phyloP scores from a whole-genome alignment of 805 yeast species.

The Wickerhamiella alocasiicola region DNA sequence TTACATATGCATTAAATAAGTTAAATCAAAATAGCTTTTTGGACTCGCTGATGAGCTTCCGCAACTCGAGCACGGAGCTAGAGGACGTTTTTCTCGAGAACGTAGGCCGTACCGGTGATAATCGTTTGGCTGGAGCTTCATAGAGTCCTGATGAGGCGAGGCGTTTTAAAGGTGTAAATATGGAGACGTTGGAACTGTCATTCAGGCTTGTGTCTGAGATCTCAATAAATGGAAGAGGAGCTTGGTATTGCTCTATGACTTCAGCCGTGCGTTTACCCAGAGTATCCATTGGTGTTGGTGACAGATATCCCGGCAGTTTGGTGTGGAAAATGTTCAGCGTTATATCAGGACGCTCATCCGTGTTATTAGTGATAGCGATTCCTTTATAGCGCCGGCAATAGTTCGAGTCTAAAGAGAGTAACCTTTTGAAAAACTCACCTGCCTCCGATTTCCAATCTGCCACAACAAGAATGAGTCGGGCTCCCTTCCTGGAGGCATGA shows the following conservation, averaged over 20 bases:
- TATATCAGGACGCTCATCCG: background rate
- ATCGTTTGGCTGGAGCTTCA: background rate
- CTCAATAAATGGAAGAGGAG: background rate
- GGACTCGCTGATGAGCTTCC: background rate
- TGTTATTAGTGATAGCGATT: background rate
- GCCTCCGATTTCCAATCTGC: slow-evolving; percentile 6
- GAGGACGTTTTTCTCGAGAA: background rate
- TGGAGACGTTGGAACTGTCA: slow-evolving; percentile 1
- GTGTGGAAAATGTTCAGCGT: background rate
- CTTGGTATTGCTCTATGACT: background rate
- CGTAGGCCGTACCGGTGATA: background rate
- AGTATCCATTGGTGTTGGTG: background rate
- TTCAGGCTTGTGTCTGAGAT: background rate
- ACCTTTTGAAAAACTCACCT: background rate
- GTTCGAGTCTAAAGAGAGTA: background rate
- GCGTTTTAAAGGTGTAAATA: slow-evolving; percentile 3
- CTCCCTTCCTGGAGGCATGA: background rate
- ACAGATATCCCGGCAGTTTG: background rate
- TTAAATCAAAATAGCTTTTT: slow-evolving; percentile 2
- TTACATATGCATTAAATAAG: background rate
- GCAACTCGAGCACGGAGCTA: background rate
- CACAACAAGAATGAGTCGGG: background rate
- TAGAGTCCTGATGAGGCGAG: background rate
- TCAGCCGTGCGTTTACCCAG: background rate
- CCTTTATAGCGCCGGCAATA: background rate